Base-by-base conservation (phyloP, 2,329 filamentous ascomycete species). In the Gnomoniopsis smithogilvyi region DNA sequence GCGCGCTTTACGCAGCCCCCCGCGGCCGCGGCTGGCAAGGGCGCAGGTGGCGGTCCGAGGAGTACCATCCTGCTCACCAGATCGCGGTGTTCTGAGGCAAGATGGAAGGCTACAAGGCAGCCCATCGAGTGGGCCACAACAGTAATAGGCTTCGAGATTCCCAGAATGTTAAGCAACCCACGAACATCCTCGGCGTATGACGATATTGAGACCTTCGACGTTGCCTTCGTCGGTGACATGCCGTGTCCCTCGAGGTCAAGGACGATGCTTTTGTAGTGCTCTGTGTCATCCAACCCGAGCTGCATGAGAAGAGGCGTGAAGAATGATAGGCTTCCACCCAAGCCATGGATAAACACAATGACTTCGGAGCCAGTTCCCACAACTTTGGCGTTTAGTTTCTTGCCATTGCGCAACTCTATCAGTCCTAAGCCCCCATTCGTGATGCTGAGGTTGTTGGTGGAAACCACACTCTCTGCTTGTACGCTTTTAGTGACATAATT, bases 231-330 rank as follows among this genome's bases (percentile, higher is more conserved):
- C 0, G 81, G 80, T 1, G 79, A 80, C 7, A 80, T 70, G 0
- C 82, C 82, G 61, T 84, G 81, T 2, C 82, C 82, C 67, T 85
- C 82, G 2, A 85, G 70, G 62, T 85, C 83, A 59, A 78, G 77
- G 0, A 82, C 65, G 60, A 26, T 6, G 21, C 8, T 26, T 3
- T 6, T 15, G 12, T 21, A 46, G 6, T 80, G 76, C 6, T 74
- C 67, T 2, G 67, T 64, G 14, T 67, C 61, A 4, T 63, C 58
- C 11, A 75, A 69, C 2, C 58, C 63, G 0, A 78, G 63, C 1
- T 66, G 62, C 1, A 70, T 61, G 26, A 81, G 70, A 7, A 84
- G 65, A 0, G 82, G 80, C 0, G 66, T 68, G 66, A 74, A 84
- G 64, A 70, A 78, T 3, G 76, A 72, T 3, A 70, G 70, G 1